Base-by-base conservation (phyloP, 768 basidiomycete species). In the Suillus alpinus region DNA sequence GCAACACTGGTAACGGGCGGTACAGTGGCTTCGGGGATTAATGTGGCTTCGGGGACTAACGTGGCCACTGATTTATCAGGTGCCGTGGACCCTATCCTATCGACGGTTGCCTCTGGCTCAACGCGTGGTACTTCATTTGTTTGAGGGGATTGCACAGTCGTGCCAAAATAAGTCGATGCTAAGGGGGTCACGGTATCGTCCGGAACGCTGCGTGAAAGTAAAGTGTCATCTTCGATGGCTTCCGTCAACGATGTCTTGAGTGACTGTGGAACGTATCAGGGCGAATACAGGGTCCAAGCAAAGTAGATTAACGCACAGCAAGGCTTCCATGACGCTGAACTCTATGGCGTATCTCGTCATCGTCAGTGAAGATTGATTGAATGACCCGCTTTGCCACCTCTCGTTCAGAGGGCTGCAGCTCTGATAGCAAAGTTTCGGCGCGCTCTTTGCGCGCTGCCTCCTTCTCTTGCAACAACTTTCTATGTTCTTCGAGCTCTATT, bases 361-460 rank as follows among this genome's bases (percentile, higher is more conserved):
- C 78, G 41, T 81, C 77, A 0, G 76, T 72, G 60, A 90, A 92
- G 40, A 92, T 74, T 0, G 85, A 82, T 62, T 87, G 84, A 23
- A 92, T 75, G 34, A 93, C 82, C 55, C 86, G 83, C 59, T 78
- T 80, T 3, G 89, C 89, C 20, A 90, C 75, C 1, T 90, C 89
- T 64, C 81, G 80, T 58, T 92, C 91, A 1, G 86, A 82, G 6
- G 73, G 77, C 52, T 75, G 76, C 16, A 92, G 71, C 64, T 87
- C 87, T 47, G 78, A 78, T 64, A 90, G 66, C 47, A 91, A 61
- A 34, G 76, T 78, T 18, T 87, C 78, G 0, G 85, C 86, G 34
- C 86, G 79, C 23, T 73, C 72, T 53, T 76, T 78, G 39, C 84
- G 76, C 1, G 80, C 81, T 12, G 69, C 67, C 59, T 90, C 87